A percentile compares a stretch with the other conserved stretches of the same genome.
Evolutionary conservation across 352 stramenopile genomes (phyloP).

Genomic region (Phytophthora citricola): DNA sequence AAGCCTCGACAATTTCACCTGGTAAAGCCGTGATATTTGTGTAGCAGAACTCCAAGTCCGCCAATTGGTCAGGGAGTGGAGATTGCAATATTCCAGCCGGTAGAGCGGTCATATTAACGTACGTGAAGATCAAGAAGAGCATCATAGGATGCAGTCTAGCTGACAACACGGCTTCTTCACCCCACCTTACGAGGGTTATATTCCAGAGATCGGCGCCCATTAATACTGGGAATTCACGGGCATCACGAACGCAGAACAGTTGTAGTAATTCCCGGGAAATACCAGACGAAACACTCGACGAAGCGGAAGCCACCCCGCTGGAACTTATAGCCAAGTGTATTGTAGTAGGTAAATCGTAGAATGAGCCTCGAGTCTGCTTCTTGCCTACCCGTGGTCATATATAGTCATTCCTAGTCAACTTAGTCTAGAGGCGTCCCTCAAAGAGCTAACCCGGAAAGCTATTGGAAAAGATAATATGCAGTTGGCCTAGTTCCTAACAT

Average conservation of each 20-base stretch:
- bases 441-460: too few relatives aligned
- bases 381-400: too few relatives aligned
- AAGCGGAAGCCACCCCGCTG: too few relatives aligned
- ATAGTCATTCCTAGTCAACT: too few relatives aligned
- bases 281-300: too few relatives aligned
- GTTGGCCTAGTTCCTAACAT: too few relatives aligned
- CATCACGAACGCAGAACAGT: not conserved
- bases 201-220: slow-evolving; percentile 6
- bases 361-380: too few relatives aligned
- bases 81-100: not conserved
- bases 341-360: too few relatives aligned
- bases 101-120: slow-evolving; percentile 3
- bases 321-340: too few relatives aligned
- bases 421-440: too few relatives aligned
- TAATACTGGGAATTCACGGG: not conserved
- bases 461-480: too few relatives aligned
- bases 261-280: too few relatives aligned
- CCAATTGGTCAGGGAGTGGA: not conserved
- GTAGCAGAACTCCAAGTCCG: slow-evolving; percentile 3
- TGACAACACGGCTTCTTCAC: not conserved
- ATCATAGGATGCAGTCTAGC: slow-evolving; percentile 3
- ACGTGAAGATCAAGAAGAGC: not conserved
- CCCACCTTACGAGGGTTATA: slow-evolving; percentile 2
- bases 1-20: not conserved
- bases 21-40: slow-evolving; percentile 2